Evolutionary conservation across 2,329 filamentous ascomycete species (phyloP).

Genomic region (Calcarisporium arbuscula): DNA sequence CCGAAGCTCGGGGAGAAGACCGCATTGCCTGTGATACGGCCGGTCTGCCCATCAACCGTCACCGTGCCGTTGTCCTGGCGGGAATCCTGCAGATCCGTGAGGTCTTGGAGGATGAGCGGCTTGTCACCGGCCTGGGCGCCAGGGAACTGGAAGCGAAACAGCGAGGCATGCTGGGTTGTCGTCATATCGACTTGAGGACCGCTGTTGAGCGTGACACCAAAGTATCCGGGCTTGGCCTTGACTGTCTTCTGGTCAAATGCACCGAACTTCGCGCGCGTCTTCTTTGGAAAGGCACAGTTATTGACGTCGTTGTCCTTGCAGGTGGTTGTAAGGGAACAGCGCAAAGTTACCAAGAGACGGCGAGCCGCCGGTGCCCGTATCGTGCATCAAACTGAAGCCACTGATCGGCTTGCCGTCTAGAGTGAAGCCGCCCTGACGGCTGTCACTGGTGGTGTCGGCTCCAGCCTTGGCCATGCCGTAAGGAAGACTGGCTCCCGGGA

Average conservation of each 20-base stretch:
- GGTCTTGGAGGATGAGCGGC: slow-evolving; percentile 60
- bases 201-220: slow-evolving; percentile 52
- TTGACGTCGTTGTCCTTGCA: slow-evolving; percentile 58
- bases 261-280: slow-evolving; percentile 30
- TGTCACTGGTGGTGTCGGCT: slow-evolving; percentile 36
- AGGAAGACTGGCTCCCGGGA: slow-evolving; percentile 35
- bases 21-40: slow-evolving; percentile 57
- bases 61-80: slow-evolving; percentile 52
- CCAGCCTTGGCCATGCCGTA: slow-evolving; percentile 51
- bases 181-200: slow-evolving; percentile 62
- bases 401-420: slow-evolving; percentile 42
- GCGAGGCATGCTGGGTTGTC: slow-evolving; percentile 54
- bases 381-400: slow-evolving; percentile 53
- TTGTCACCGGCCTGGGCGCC: slow-evolving; percentile 31
- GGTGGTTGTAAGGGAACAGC: slow-evolving; percentile 57
- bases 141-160: slow-evolving; percentile 59
- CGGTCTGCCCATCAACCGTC: slow-evolving; percentile 46
- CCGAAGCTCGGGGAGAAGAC: slow-evolving; percentile 61
- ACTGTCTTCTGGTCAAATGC: slow-evolving; percentile 44
- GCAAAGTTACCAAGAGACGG: slow-evolving; percentile 69
- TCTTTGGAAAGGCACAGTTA: slow-evolving; percentile 53
- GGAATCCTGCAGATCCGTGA: slow-evolving; percentile 57
- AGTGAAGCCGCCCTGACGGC: slow-evolving; percentile 52
- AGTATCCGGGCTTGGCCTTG: slow-evolving; percentile 57
- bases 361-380: slow-evolving; percentile 49